A percentile compares a stretch with the other conserved stretches of the same genome.
These are phyloP conservation scores for Nasturtium officinale DNA, from an alignment of 345 rosid genomes.

Conservation along the genomic window DNA sequence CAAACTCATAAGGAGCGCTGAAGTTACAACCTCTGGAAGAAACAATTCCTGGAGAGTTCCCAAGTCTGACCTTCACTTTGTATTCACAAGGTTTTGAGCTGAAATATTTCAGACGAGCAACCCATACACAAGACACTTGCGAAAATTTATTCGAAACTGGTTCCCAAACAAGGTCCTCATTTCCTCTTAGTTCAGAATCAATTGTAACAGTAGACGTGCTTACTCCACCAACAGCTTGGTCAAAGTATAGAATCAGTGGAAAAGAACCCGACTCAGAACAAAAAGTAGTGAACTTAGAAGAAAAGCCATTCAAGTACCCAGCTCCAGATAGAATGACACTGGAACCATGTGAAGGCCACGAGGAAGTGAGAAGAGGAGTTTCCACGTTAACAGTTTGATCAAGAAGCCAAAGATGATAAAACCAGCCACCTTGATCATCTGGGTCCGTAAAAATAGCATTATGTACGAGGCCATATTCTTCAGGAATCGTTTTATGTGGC, in stretches of 20 bases:
- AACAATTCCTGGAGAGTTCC: constrained; percentile 64
- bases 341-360: constrained; percentile 84
- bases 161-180: constrained; percentile 59
- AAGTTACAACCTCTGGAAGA: constrained; percentile 63
- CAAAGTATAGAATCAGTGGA: constrained; percentile 76
- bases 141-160: constrained; percentile 55
- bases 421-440: constrained; percentile 97
- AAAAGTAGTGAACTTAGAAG: constrained; percentile 43
- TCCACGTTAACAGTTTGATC: constrained; percentile 71
- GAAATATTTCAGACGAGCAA: constrained; percentile 51
- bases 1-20: constrained; percentile 45
- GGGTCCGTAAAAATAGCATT: constrained; percentile 83
- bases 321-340: constrained; percentile 48
- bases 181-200: constrained; percentile 46
- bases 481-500: constrained; percentile 54
- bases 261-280: constrained; percentile 51
- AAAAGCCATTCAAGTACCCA: constrained; percentile 39
- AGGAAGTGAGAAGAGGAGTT: constrained; percentile 66
- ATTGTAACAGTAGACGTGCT: constrained; percentile 58
- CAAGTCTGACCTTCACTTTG: constrained; percentile 62
- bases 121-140: constrained; percentile 63
- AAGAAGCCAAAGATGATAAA: constrained; percentile 97
- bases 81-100: constrained; percentile 38
- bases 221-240: constrained; percentile 75
- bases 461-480: constrained; percentile 72